Conservation (phyloP, 345 rosid species). For the Pistacia vera region DNA sequence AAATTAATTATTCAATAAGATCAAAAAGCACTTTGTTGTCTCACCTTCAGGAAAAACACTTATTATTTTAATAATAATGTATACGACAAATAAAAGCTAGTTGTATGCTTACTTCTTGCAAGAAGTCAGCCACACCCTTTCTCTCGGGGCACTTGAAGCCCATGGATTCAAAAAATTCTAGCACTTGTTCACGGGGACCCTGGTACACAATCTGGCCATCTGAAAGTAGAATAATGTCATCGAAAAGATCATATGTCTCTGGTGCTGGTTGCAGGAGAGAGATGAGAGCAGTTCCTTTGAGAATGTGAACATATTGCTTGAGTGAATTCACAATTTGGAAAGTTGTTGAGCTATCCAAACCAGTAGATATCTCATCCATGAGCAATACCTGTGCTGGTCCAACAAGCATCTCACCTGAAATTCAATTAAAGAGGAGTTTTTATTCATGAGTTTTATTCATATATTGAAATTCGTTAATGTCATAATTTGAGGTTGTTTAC, state of each 20-base stretch:
- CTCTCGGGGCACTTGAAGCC: slow-evolving; percentile 78
- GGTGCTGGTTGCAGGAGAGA: slow-evolving; percentile 89
- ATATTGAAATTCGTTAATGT: background rate
- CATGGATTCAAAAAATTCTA: slow-evolving; percentile 56
- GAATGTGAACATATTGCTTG: slow-evolving; percentile 53
- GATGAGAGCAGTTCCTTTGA: slow-evolving; percentile 57
- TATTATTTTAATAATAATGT: background rate
- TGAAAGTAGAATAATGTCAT: slow-evolving; percentile 66
- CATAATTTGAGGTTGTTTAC: slow-evolving; percentile 28
- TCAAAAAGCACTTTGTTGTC: background rate
- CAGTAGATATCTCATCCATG: slow-evolving; percentile 84
- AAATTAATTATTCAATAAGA: background rate
- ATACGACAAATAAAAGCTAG: background rate
- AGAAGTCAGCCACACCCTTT: slow-evolving; percentile 76
- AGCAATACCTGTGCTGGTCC: slow-evolving; percentile 64
- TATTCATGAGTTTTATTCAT: background rate
- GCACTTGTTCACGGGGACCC: slow-evolving; percentile 60
- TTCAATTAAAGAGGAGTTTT: background rate
- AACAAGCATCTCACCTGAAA: slow-evolving; percentile 69
- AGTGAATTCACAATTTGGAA: slow-evolving; percentile 65
- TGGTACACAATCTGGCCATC: slow-evolving; percentile 76
- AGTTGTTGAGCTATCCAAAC: slow-evolving; percentile 78
- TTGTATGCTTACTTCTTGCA: slow-evolving; percentile 65
- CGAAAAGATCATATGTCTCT: slow-evolving; percentile 72
- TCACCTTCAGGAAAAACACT: background rate